Evolutionary conservation across 257 asterid genomes (phyloP).

Genomic region (Jacaranda copaia): DNA sequence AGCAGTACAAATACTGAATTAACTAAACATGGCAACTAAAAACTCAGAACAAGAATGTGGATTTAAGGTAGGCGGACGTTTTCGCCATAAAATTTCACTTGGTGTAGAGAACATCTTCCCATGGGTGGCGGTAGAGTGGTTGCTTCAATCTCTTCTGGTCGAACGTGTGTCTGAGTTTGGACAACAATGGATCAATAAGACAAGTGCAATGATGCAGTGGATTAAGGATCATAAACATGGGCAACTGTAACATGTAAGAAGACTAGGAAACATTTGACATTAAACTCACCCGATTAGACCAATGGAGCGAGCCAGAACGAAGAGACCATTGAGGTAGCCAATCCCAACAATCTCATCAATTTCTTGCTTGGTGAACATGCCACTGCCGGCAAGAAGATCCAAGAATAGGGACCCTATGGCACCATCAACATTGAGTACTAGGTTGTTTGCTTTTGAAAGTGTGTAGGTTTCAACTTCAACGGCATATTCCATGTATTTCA

Average conservation of each 20-base stretch:
- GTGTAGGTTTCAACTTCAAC: constrained; percentile 95
- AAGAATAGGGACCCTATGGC: constrained; percentile 97
- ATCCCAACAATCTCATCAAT: constrained; percentile 91
- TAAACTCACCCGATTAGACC: constrained; percentile 96
- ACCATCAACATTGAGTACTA: constrained; percentile 96
- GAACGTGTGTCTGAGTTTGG: constrained; percentile 81
- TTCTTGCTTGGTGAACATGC: constrained; percentile 96
- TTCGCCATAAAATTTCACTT: constrained; percentile 59
- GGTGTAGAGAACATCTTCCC: constrained; percentile 99
- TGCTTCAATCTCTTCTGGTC: constrained; percentile 99
- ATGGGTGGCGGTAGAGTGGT: constrained; percentile 98
- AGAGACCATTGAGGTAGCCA: constrained; percentile 96
- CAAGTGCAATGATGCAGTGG: neutral
- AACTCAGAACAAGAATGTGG: constrained; percentile 33
- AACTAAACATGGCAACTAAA: constrained; percentile 39
- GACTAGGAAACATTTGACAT: neutral
- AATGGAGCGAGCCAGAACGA: constrained; percentile 96
- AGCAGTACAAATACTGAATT: constrained; percentile 43
- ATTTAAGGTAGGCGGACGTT: neutral
- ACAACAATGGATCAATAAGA: constrained; percentile 13
- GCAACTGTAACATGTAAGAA: neutral
- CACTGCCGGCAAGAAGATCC: constrained; percentile 99
- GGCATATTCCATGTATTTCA: constrained; percentile 98
- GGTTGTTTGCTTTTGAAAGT: constrained; percentile 95
- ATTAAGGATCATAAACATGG: neutral